Conservation (phyloP, 2,329 filamentous ascomycete genomes). For the Phyllosticta paracitricarpa region DNA sequence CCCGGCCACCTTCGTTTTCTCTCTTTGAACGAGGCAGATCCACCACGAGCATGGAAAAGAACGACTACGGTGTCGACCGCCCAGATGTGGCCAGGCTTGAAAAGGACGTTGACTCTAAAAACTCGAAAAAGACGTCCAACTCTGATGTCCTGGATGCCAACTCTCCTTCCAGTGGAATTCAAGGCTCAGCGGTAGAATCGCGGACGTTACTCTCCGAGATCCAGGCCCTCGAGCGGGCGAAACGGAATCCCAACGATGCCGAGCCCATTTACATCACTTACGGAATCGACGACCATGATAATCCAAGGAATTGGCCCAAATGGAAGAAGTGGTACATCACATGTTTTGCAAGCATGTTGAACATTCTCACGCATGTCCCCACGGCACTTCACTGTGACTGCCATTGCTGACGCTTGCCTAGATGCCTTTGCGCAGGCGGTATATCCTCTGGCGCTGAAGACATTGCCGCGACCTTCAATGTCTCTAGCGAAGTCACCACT, state of each 20-base stretch:
- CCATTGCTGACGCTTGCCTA: neutral
- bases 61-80: neutral
- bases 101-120: constrained; percentile 6
- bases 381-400: neutral
- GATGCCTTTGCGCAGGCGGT: constrained; percentile 8
- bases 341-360: constrained; percentile 28
- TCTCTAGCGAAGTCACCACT: constrained; percentile 5
- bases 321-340: constrained; percentile 34
- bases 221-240: constrained; percentile 13
- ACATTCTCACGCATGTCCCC: constrained; percentile 12
- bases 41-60: neutral
- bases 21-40: neutral
- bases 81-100: neutral
- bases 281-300: constrained; percentile 19
- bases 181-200: neutral
- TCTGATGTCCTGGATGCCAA: neutral
- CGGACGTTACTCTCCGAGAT: constrained; percentile 12
- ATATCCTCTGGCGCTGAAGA: constrained; percentile 6
- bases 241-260: constrained; percentile 13
- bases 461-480: neutral
- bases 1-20: neutral
- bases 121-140: neutral
- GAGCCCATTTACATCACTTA: constrained; percentile 17
- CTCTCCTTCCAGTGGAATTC: neutral
- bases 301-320: constrained; percentile 32